Percentiles rank a stretch among this genome's conserved stretches.
phyloP scores from a whole-genome alignment of 2,329 filamentous ascomycete species.

The Aspergillus ibericus region DNA sequence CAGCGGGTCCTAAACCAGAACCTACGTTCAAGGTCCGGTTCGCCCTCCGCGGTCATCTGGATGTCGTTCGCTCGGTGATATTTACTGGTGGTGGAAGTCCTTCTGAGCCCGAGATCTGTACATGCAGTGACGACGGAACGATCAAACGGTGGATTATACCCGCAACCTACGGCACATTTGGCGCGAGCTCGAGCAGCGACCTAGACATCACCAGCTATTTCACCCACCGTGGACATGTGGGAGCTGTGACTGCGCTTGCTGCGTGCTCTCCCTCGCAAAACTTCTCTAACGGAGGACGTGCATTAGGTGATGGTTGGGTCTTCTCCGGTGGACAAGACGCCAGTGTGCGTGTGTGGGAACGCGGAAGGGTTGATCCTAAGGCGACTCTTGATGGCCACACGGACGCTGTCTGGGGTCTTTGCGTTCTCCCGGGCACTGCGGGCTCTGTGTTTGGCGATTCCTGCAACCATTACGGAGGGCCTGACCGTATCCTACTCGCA shows the following conservation, averaged over 20 bases:
- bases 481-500: conserved; percentile 85
- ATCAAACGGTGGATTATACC: conserved; percentile 98
- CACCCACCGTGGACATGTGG: conserved; percentile 91
- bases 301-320: conserved; percentile 93
- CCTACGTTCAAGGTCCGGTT: conserved; percentile 90
- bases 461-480: conserved; percentile 70
- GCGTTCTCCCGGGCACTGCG: conserved; percentile 81
- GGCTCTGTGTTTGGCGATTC: conserved; percentile 75
- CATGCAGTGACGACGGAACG: conserved; percentile 89
- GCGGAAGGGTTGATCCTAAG: conserved; percentile 90
- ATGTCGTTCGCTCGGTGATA: conserved; percentile 90
- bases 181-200: conserved; percentile 65
- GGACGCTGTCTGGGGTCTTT: conserved; percentile 94
- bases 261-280: conserved; percentile 85
- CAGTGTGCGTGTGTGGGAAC: conserved; percentile 92
- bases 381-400: conserved; percentile 91
- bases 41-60: conserved; percentile 85
- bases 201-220: conserved; percentile 92
- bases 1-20: conserved; percentile 59
- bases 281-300: conserved; percentile 84
- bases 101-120: conserved; percentile 95
- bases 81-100: conserved; percentile 96
- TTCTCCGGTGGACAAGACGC: conserved; percentile 96
- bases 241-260: conserved; percentile 80
- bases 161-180: conserved; percentile 67